Base-by-base conservation (phyloP, 2,329 filamentous ascomycete species). In the Ascochyta lentis region DNA sequence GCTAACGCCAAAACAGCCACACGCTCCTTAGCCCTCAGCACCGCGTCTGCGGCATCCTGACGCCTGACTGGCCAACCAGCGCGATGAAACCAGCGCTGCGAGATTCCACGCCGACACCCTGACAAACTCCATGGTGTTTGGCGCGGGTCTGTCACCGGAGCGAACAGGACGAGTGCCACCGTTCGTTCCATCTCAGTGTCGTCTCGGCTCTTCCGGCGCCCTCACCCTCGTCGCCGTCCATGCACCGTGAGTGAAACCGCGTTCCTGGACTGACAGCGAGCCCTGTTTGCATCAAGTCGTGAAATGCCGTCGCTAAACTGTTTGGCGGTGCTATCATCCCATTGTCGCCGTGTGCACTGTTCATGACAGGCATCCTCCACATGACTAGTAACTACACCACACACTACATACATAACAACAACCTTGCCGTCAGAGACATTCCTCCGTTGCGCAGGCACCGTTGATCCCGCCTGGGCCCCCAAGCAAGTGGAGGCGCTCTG, bases 181-280 rank as follows among this genome's bases (percentile, higher is more conserved):
- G 60, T 66, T 66, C 61, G 61, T 61, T 47, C 59, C 59, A 64
- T 58, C 61, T 64, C 65, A 60, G 49, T 59, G 54, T 61, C 52
- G 49, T 59, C 49, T 61, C 52, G 60, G 59, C 62, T 64, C 62
- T 13, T 31, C 29, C 29, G 29, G 29, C 29, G 29, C 29, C 4
- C 29, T 13, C 61, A 60, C 61, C 53, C 44, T 60, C 54, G 60
- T 26, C 26, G 26, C 26, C 26, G 27, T 16, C 52, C 46, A 55
- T 42, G 52, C 52, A 35, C 47, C 37, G 10, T 22, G 7, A 41
- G 47, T 56, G 53, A 53, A 49, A 49, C 49, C 41, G 27, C 49
- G 35, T 45, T 53, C 45, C 31, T 57, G 45, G 10, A 34, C 34
- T 41, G 49, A 54, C 44, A 53, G 49, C 43, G 35, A 53, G 49